Evolutionary conservation across 2,329 filamentous ascomycete species (phyloP).

Genomic region (Monosporascus sp.): DNA sequence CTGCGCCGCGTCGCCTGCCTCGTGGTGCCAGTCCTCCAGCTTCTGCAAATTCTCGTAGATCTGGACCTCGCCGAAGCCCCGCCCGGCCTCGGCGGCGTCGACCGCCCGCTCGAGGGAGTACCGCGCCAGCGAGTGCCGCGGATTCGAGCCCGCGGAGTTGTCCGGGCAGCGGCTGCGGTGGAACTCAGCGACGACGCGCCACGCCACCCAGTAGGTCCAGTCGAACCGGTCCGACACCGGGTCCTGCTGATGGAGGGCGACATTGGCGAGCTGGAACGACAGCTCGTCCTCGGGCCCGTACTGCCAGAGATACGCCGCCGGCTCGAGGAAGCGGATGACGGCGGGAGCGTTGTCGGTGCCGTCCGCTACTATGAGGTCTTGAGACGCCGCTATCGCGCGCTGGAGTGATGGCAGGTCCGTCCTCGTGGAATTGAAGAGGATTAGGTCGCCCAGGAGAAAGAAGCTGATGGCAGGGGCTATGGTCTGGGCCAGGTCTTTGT

Average conservation of each 20-base stretch:
- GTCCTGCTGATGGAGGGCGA: constrained; percentile 5
- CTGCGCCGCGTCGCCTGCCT: constrained; percentile 10
- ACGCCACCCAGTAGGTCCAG: constrained; percentile 13
- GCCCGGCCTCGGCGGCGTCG: constrained; percentile 8
- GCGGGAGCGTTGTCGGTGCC: neutral
- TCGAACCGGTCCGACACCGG: constrained; percentile 8
- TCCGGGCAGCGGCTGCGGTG: constrained; percentile 11
- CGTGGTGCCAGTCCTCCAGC: constrained; percentile 14
- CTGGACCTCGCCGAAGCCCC: constrained; percentile 12
- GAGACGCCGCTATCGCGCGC: constrained; percentile 5
- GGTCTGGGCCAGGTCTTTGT: constrained; percentile 9
- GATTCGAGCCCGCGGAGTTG: constrained; percentile 4
- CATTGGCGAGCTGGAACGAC: constrained; percentile 10
- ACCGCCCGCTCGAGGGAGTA: constrained; percentile 12
- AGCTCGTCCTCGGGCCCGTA: constrained; percentile 12
- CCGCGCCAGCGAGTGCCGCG: constrained; percentile 12
- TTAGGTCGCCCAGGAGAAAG: constrained; percentile 12
- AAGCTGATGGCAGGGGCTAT: constrained; percentile 12
- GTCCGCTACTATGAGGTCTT: constrained; percentile 1
- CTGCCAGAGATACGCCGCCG: constrained; percentile 14
- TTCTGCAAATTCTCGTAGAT: constrained; percentile 14
- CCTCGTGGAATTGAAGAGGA: constrained; percentile 10
- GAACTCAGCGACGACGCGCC: constrained; percentile 14
- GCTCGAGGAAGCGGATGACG: constrained; percentile 10
- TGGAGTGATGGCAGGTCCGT: constrained; percentile 11